phyloP scores from a whole-genome alignment of 768 basidiomycete species.

The Rhizopogon sp. region DNA sequence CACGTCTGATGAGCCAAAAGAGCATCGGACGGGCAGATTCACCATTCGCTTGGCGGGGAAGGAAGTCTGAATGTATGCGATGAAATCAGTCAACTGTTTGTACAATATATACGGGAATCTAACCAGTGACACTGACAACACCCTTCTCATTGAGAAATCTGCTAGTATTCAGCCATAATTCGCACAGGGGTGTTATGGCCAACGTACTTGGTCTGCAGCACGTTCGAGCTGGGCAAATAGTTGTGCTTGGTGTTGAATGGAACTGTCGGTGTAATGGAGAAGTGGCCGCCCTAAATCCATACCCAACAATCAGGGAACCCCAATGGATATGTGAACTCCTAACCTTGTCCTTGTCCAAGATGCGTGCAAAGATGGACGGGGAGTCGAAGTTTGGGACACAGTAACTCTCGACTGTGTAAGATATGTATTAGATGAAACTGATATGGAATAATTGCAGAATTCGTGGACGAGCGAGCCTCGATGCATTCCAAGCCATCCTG shows the following conservation, averaged over 20 bases:
- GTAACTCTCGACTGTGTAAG: conserved; percentile 73
- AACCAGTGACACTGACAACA: conserved; percentile 79
- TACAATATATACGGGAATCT: neutral
- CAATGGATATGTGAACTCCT: neutral
- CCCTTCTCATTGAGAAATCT: conserved; percentile 84
- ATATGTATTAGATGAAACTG: neutral
- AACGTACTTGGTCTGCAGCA: conserved; percentile 72
- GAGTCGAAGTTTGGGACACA: conserved; percentile 94
- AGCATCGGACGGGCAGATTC: conserved; percentile 57
- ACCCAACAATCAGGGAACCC: conserved; percentile 3
- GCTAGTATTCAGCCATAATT: neutral
- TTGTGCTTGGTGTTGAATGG: conserved; percentile 75
- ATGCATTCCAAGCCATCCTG: neutral
- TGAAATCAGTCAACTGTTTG: neutral
- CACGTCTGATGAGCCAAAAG: conserved; percentile 79
- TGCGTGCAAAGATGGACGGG: conserved; percentile 86
- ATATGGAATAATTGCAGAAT: neutral
- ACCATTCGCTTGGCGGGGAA: conserved; percentile 54
- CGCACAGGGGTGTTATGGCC: neutral
- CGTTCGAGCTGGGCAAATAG: conserved; percentile 79
- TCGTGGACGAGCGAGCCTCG: neutral
- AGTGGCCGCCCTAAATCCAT: conserved; percentile 73
- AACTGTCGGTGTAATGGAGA: conserved; percentile 74
- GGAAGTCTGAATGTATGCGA: conserved; percentile 49
- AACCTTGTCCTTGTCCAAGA: conserved; percentile 79